Conservation (phyloP, 371 early-diverging fungal genomes). For the Cokeromyces recurvatus region DNA sequence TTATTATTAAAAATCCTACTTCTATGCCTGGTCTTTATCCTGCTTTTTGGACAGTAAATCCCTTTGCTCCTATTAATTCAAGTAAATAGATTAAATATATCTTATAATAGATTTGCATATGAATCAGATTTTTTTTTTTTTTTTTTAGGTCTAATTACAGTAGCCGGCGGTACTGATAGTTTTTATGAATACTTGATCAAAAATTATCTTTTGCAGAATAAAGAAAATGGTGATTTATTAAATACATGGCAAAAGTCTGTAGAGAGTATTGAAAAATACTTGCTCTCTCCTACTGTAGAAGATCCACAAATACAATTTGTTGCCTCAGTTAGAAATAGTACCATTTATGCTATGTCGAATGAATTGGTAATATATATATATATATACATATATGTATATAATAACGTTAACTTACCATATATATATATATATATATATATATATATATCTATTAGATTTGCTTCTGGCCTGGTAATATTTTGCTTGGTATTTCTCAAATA, state of each 20-base stretch:
- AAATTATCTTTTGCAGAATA: slow-evolving; percentile 53
- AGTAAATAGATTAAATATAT: slow-evolving; percentile 3
- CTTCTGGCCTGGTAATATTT: slow-evolving; percentile 38
- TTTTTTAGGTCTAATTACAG: slow-evolving; percentile 32
- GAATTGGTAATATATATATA: slow-evolving; percentile 23
- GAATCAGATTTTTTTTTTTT: not conserved
- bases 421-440: not conserved
- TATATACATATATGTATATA: too few species aligned
- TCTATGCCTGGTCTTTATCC: slow-evolving; percentile 55
- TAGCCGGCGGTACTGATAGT: slow-evolving; percentile 70
- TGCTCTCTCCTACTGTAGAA: slow-evolving; percentile 28
- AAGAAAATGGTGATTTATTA: slow-evolving; percentile 28
- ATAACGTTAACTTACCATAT: not conserved
- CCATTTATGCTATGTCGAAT: slow-evolving; percentile 16
- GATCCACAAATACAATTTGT: slow-evolving; percentile 31
- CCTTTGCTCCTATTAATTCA: slow-evolving; percentile 21
- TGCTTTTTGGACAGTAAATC: slow-evolving; percentile 18
- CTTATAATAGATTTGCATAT: not conserved
- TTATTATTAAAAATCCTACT: slow-evolving; percentile 23
- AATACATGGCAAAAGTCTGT: slow-evolving; percentile 30
- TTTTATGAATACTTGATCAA: slow-evolving; percentile 84
- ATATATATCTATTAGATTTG: slow-evolving; percentile 22
- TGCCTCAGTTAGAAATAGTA: slow-evolving; percentile 21
- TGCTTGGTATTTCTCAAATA: slow-evolving; percentile 22
- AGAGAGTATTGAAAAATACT: slow-evolving; percentile 36